phyloP scores from a whole-genome alignment of 2,329 filamentous ascomycete genomes.

The Teratosphaeria gauchensis region DNA sequence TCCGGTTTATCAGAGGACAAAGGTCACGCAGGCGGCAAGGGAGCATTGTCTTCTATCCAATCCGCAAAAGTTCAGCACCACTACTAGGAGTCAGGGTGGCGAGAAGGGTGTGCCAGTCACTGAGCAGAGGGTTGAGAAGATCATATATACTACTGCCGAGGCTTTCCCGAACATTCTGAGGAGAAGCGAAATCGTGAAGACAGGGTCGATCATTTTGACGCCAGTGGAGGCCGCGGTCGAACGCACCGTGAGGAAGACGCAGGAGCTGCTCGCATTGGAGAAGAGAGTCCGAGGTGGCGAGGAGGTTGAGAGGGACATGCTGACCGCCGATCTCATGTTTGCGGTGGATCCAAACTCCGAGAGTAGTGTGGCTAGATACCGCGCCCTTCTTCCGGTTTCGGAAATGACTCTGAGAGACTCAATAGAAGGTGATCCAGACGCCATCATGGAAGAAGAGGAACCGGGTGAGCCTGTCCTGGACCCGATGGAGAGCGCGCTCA shows the following conservation, averaged over 20 bases:
- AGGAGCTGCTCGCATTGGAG: slow-evolving; percentile 69
- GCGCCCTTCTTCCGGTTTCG: slow-evolving; percentile 54
- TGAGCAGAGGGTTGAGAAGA: slow-evolving; percentile 74
- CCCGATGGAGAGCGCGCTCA: slow-evolving; percentile 65
- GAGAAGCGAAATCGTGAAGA: slow-evolving; percentile 70
- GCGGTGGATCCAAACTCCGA: slow-evolving; percentile 66
- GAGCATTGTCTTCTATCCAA: slow-evolving; percentile 75
- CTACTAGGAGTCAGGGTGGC: slow-evolving; percentile 54
- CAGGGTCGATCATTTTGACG: slow-evolving; percentile 56
- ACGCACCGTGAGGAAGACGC: slow-evolving; percentile 80
- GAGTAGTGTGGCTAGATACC: slow-evolving; percentile 70
- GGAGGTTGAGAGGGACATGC: slow-evolving; percentile 50
- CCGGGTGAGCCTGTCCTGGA: slow-evolving; percentile 33
- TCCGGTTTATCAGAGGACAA: slow-evolving; percentile 78
- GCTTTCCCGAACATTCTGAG: slow-evolving; percentile 84
- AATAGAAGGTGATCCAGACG: slow-evolving; percentile 23
- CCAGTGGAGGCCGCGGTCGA: slow-evolving; percentile 84
- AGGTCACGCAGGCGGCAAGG: slow-evolving; percentile 71
- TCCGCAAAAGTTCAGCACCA: slow-evolving; percentile 69
- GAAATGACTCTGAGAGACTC: slow-evolving; percentile 32
- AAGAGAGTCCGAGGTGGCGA: slow-evolving; percentile 53
- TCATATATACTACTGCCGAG: slow-evolving; percentile 72
- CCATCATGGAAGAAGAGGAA: slow-evolving; percentile 23
- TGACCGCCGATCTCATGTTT: slow-evolving; percentile 67
- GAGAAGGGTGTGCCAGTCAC: slow-evolving; percentile 48